Evolutionary conservation across 306 rosid species (phyloP).

Genomic region (Phaseolus lunatus): DNA sequence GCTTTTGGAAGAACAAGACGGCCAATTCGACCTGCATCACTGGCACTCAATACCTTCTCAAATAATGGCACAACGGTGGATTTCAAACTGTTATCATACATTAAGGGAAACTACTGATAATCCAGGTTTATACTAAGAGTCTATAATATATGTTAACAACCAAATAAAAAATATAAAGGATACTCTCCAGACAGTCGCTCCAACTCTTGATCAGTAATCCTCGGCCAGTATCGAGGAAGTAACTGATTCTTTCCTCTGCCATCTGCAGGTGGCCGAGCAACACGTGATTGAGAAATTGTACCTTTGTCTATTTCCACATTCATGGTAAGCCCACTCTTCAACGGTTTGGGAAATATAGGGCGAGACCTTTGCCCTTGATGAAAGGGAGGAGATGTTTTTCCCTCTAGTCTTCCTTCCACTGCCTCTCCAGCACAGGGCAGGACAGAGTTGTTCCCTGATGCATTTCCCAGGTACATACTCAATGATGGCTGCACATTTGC

Average conservation of each 20-base stretch:
- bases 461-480: constrained; percentile 76
- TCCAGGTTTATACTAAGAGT: not conserved
- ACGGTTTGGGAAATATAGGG: constrained; percentile 75
- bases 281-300: constrained; percentile 56
- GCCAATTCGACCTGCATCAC: constrained; percentile 99
- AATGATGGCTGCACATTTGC: constrained; percentile 68
- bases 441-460: constrained; percentile 62
- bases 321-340: constrained; percentile 53
- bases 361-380: constrained; percentile 75
- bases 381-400: constrained; percentile 63
- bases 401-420: constrained; percentile 67
- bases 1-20: constrained; percentile 99
- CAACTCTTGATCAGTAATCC: constrained; percentile 94
- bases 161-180: constrained; percentile 56
- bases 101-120: constrained; percentile 62
- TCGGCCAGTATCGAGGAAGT: constrained; percentile 99
- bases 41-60: constrained; percentile 96
- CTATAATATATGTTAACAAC: constrained; percentile 29
- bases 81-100: constrained; percentile 71
- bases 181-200: constrained; percentile 95
- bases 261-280: constrained; percentile 94
- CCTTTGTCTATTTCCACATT: constrained; percentile 64
- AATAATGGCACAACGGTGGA: constrained; percentile 91
- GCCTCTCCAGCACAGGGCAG: constrained; percentile 60
- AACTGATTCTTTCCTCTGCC: constrained; percentile 94